A percentile compares a stretch with the other conserved stretches of the same genome.
Conservation (phyloP, 805 yeast species). For the Danielozyma ontarioensis region DNA sequence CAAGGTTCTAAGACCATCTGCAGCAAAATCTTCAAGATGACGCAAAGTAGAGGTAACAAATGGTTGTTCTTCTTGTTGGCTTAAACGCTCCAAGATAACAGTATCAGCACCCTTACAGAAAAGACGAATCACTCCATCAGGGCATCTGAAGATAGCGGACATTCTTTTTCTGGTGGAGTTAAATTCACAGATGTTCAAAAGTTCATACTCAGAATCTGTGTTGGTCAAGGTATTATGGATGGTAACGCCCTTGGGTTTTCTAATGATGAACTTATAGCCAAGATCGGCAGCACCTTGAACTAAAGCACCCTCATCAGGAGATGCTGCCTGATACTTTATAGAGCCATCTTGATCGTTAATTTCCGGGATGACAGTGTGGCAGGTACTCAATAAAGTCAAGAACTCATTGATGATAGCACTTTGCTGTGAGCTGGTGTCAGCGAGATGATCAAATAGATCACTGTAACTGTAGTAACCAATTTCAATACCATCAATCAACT, state of each 20-base stretch:
- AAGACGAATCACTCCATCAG: constrained; percentile 84
- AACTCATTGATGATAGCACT: constrained; percentile 63
- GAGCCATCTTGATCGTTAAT: constrained; percentile 48
- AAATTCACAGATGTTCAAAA: constrained; percentile 90
- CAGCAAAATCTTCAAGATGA: constrained; percentile 94
- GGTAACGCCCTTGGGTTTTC: constrained; percentile 80
- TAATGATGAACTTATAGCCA: constrained; percentile 78
- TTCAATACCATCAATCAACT: constrained; percentile 70
- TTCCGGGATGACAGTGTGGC: constrained; percentile 98
- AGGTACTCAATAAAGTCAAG: constrained; percentile 77
- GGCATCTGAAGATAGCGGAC: constrained; percentile 92
- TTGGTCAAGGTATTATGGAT: constrained; percentile 50
- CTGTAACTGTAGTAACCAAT: constrained; percentile 72
- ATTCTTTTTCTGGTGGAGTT: constrained; percentile 96
- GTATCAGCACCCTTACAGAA: constrained; percentile 98
- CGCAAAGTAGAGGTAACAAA: constrained; percentile 76
- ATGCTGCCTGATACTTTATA: constrained; percentile 95
- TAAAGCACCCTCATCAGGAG: constrained; percentile 98
- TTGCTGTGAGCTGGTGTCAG: constrained; percentile 40
- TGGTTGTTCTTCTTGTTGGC: constrained; percentile 57
- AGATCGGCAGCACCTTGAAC: constrained; percentile 93
- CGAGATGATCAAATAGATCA: constrained; percentile 48
- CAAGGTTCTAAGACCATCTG: constrained; percentile 89
- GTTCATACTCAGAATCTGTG: constrained; percentile 57
- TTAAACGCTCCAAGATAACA: constrained; percentile 82